Evolutionary conservation across 345 rosid species (phyloP), one percentile per base, ranked within the genome.

Genomic region (Raphanus sativus): DNA sequence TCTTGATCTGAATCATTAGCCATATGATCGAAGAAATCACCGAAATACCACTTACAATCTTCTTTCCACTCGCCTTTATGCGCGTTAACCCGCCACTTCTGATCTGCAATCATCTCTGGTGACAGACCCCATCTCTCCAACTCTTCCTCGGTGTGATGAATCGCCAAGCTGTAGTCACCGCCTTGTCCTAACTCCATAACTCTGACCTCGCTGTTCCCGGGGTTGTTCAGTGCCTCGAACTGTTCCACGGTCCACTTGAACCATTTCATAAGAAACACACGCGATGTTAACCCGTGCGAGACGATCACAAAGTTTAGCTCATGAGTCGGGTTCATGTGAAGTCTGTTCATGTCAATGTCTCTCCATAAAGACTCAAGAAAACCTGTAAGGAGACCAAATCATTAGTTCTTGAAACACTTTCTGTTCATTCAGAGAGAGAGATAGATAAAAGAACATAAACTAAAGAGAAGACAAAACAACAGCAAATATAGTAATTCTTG

Each of bases 211-310:
- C 99, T 93, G 81, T 93, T 96, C 3, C 84, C 92, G 0, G 67
- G 87, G 82, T 96, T 96, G 77, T 90, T 91, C 13, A 96, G 77
- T 13, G 1, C 81, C 82, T 96, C 98, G 8, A 93, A 91, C 66
- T 93, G 98, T 65, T 91, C 92, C 0, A 96, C 97, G 0, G 90
- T 89, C 98, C 99, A 93, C 82, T 93, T 91, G 80, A 93, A 93
- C 99, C 99, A 96, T 81, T 93, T 96, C 99, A 91, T 91, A 45
- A 96, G 91, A 87, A 96, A 93, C 13, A 96, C 97, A 0, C 97
- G 91, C 0, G 86, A 78, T 2, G 99, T 84, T 73, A 93, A 81
- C 11, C 98, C 98, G n/a, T 93, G 98, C 0, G 96, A 81, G 62
- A 93, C 84, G 2, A 95, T 92, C 71, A 91, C 86, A 65, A 93